Conservation (phyloP, 306 rosid species). For the Malus orientalis region DNA sequence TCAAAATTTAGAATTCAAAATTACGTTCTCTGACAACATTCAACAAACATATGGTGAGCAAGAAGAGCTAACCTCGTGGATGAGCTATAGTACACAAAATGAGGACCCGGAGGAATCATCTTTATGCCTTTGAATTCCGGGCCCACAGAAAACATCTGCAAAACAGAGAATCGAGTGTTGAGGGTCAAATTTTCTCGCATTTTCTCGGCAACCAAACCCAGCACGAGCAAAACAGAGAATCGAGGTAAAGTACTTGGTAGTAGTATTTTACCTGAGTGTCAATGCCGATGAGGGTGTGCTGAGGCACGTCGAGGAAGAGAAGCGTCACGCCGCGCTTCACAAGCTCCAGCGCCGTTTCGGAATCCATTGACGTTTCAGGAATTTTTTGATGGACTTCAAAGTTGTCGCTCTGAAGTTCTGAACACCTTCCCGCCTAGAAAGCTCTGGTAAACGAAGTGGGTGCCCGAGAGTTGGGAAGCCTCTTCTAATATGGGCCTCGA, state of each 20-base stretch:
- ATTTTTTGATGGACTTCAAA: not conserved
- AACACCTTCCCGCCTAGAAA: no score
- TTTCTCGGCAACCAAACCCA: slow-evolving; percentile 3
- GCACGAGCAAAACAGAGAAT: no score
- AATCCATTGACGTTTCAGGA: slow-evolving; percentile 38
- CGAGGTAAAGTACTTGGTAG: not conserved
- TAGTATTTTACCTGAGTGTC: slow-evolving; percentile 58
- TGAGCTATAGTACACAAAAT: slow-evolving; percentile 79
- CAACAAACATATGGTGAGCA: not conserved
- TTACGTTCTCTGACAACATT: not conserved
- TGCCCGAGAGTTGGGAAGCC: no score
- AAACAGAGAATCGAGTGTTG: not conserved
- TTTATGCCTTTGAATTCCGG: slow-evolving; percentile 83
- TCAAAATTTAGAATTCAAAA: not conserved
- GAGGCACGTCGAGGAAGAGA: slow-evolving; percentile 83
- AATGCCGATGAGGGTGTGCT: slow-evolving; percentile 61
- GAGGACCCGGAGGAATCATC: slow-evolving; percentile 91
- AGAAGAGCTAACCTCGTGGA: slow-evolving; percentile 60
- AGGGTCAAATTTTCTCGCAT: not conserved
- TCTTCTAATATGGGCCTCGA: no score
- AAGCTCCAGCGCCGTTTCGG: slow-evolving; percentile 51
- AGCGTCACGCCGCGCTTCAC: slow-evolving; percentile 67
- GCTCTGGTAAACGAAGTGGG: no score
- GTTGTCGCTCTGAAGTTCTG: not conserved
- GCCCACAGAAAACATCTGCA: slow-evolving; percentile 66